Percentiles rank a stretch among this genome's conserved stretches.
phyloP scores from a whole-genome alignment of 129 eudicot genomes.

The Mikania micrantha region DNA sequence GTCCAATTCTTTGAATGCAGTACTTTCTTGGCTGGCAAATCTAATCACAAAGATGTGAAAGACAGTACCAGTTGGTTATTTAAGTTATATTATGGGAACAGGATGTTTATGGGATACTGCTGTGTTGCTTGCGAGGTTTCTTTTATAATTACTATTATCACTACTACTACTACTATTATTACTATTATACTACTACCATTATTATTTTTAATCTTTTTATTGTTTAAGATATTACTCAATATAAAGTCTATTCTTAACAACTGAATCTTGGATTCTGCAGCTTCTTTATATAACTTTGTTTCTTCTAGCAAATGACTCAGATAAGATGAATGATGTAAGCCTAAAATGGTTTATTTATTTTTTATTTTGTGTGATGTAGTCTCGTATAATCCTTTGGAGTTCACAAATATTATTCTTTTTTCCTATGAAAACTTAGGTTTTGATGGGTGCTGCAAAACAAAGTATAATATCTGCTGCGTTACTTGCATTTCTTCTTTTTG shows the following conservation, averaged over 20 bases:
- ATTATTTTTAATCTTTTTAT: background rate
- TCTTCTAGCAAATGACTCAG: conserved; percentile 73
- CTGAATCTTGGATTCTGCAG: conserved; percentile 31
- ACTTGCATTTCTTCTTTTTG: conserved; percentile 59
- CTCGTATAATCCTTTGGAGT: background rate
- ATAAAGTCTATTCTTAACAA: conserved; percentile 2
- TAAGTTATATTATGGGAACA: conserved; percentile 75
- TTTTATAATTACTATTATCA: too few relatives aligned
- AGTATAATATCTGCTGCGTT: conserved; percentile 36
- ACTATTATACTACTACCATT: background rate
- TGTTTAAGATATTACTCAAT: background rate
- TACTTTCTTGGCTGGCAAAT: conserved; percentile 88
- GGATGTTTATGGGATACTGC: conserved; percentile 88
- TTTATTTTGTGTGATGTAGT: background rate
- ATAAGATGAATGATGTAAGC: conserved; percentile 60
- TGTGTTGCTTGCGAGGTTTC: conserved; percentile 91
- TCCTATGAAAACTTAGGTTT: conserved; percentile 33
- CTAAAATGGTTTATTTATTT: background rate
- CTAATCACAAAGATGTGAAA: conserved; percentile 92
- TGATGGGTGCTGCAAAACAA: conserved; percentile 34
- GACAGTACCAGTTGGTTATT: conserved; percentile 93
- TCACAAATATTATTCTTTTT: conserved; percentile 3
- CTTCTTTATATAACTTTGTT: conserved; percentile 82
- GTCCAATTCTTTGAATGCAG: conserved; percentile 39
- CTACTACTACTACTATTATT: too few relatives aligned